phyloP scores from a whole-genome alignment of 768 basidiomycete species.

The Glaciozyma martinii region DNA sequence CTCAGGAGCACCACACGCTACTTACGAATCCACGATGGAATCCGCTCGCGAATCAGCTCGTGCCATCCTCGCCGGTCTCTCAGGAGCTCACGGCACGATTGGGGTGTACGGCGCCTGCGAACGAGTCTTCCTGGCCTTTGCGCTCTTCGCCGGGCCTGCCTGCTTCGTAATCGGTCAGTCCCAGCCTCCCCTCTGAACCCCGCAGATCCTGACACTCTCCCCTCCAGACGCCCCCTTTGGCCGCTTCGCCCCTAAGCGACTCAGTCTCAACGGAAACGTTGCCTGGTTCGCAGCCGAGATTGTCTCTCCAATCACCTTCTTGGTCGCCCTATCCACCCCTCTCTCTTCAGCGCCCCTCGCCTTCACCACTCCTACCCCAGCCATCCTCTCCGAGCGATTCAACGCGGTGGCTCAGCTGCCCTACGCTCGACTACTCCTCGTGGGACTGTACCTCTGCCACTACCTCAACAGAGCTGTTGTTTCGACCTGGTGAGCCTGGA shows the following conservation, averaged over 20 bases:
- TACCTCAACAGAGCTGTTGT: slow-evolving; percentile 75
- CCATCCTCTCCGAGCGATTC: neutral
- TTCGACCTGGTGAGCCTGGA: slow-evolving; percentile 45
- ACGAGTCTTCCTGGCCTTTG: slow-evolving; percentile 11
- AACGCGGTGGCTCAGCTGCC: slow-evolving; percentile 12
- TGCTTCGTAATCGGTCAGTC: slow-evolving; percentile 7
- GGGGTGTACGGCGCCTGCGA: slow-evolving; percentile 9
- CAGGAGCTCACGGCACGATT: neutral
- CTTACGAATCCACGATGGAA: no score
- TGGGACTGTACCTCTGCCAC: slow-evolving; percentile 57
- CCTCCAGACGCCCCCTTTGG: slow-evolving; percentile 25
- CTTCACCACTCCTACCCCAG: slow-evolving; percentile 31
- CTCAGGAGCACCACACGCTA: no score
- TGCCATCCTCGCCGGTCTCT: neutral
- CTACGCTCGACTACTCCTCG: slow-evolving; percentile 49
- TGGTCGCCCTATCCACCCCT: neutral
- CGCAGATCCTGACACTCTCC: neutral
- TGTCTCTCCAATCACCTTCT: slow-evolving; percentile 12
- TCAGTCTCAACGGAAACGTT: slow-evolving; percentile 6
- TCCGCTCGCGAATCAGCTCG: no score
- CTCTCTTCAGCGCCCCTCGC: slow-evolving; percentile 40
- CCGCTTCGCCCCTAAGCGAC: neutral
- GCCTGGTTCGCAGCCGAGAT: slow-evolving; percentile 18
- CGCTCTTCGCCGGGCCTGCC: neutral
- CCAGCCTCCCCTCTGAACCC: neutral